Evolutionary conservation across 2,329 filamentous ascomycete genomes (phyloP), one percentile per base, ranked within the genome.

Genomic region (Zymoseptoria tritici): DNA sequence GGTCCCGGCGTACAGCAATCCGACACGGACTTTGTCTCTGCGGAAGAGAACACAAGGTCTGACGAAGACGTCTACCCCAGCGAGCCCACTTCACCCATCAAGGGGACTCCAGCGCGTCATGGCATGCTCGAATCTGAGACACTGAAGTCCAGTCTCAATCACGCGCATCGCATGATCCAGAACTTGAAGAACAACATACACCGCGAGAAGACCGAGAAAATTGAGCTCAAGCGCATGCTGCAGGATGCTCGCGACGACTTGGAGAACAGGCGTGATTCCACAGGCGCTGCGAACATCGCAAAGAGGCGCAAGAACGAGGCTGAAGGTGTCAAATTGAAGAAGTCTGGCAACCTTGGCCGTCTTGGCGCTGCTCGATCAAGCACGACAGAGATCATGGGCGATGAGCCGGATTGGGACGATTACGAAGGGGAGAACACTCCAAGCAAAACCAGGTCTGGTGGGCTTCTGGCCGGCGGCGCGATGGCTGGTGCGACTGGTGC

Each of bases 191-290:
- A 89, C 73, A 96, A 92, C 69, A 89, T 97, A 53, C 93, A 99
- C 74, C 89, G 94, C 36, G 94, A 99, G 75, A 99, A 97, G 85
- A 97, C 93, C 0, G 94, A 99, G 75, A 99, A 97, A 80, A 84
- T 97, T 26, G 94, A 99, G 75, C 83, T 97, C 57, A 92, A 91
- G 76, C 89, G 93, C 61, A 90, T 99, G 83, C 84, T 97, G 29
- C 93, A 97, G 76, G 94, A 99, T 70, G 88, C 93, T 22, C 86
- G 92, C 42, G 94, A 99, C 72, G 94, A 99, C 70, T 78, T 99
- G 26, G 94, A 91, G 74, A 76, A 84, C 53, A 80, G 83, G 54
- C 67, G 70, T 11, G 80, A 77, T 56, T 67, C 60, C 54, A 79
- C 67, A 74, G 72, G 52, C 68, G 75, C 57, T 68, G 79, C 74